Evolutionary conservation across 2,329 filamentous ascomycete species (phyloP), one percentile per base, ranked within the genome.

Genomic region (Colletotrichum tanaceti): DNA sequence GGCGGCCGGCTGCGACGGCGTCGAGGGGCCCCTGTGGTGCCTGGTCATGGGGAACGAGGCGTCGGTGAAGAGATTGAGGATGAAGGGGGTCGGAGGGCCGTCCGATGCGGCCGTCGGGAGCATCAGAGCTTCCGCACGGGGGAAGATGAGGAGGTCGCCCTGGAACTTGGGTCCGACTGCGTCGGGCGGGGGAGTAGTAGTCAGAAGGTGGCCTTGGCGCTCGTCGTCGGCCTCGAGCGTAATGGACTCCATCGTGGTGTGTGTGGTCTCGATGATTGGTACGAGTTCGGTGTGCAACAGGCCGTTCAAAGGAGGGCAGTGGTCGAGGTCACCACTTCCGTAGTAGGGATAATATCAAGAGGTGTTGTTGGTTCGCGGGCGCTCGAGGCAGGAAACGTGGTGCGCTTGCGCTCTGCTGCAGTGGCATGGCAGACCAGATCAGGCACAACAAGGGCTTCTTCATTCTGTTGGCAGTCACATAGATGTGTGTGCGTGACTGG

Each of bases 111-210:
- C 16, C 11, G 22, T 43, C 5, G 54, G 39, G 16, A 41, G 24
- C 5, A 52, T 35, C 28, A 44, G 16, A 5, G 63, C 46, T 35
- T 53, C 39, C 11, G 1, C 4, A 7, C 14, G 7, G 3, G 49
- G 63, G 11, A 44, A 43, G n/a, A 65, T 60, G 47, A 60, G 16
- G 47, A 65, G 57, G 39, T 62, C 63, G 41, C 63, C 57, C 32
- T 47, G 41, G 41, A 65, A 61, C 5, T 32, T 32, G 5, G n/a
- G 55, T 2, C 39, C 38, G 6, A 10, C 4, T 16, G n/a, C 11
- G 24, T 22, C 55, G 20, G 13, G 11, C 3, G 3, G 5, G 11
- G 43, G n/a, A 6, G 24, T n/a, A 6, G 24, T n/a, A 1, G 28
- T 13, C 9, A 32, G 2, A 14, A 39, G 5, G 10, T 24, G 24